Evolutionary conservation across 2,329 filamentous ascomycete species (phyloP).

Genomic region (Gnomoniopsis sp.): DNA sequence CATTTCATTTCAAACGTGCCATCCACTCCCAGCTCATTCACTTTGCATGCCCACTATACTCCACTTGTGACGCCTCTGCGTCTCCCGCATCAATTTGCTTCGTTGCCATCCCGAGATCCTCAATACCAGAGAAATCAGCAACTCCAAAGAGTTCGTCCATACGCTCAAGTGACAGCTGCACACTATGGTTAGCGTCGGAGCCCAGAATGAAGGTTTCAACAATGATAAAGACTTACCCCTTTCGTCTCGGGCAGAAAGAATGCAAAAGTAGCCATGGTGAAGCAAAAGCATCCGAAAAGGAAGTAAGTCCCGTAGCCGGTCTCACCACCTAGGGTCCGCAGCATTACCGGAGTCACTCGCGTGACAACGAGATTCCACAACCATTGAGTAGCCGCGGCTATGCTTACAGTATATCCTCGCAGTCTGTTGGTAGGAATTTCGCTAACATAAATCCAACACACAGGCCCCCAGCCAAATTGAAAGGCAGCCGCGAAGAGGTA

Average conservation of each 20-base stretch:
- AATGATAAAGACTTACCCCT: slow-evolving; percentile 10
- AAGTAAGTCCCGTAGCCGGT: slow-evolving; percentile 50
- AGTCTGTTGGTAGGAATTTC: slow-evolving; percentile 61
- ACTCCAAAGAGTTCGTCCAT: slow-evolving; percentile 26
- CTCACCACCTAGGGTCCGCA: slow-evolving; percentile 34
- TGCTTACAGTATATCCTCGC: slow-evolving; percentile 55
- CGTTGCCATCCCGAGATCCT: slow-evolving; percentile 18
- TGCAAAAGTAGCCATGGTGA: slow-evolving; percentile 34
- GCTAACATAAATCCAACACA: slow-evolving; percentile 61
- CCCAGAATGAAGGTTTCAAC: neutral
- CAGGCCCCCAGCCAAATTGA: slow-evolving; percentile 60
- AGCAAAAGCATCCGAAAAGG: slow-evolving; percentile 62
- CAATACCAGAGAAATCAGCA: slow-evolving; percentile 20
- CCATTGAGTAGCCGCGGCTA: slow-evolving; percentile 62
- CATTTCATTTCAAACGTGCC: too few species aligned
- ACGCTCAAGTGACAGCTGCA: slow-evolving; percentile 22
- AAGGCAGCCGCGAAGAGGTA: slow-evolving; percentile 63
- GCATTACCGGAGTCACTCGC: slow-evolving; percentile 57
- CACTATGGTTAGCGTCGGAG: neutral
- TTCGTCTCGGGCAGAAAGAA: slow-evolving; percentile 24
- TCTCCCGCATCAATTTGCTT: slow-evolving; percentile 11
- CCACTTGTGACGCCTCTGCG: slow-evolving; percentile 2
- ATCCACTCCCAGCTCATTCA: neutral
- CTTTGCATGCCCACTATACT: neutral
- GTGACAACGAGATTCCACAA: slow-evolving; percentile 64